Conservation (phyloP, 176 grass and related monocot species). For the Dactylis glomerata region DNA sequence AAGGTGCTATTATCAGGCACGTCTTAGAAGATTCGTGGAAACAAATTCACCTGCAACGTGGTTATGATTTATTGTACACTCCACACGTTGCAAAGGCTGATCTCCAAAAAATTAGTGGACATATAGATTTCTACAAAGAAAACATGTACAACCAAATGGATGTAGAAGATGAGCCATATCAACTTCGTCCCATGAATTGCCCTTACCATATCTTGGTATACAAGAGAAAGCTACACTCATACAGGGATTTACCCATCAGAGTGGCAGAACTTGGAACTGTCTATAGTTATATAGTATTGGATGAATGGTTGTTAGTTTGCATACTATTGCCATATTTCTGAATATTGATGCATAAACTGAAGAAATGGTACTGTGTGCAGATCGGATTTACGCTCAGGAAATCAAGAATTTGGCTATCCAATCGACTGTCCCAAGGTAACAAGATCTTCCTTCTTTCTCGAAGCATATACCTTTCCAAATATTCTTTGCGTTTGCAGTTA, state of each 20-base stretch:
- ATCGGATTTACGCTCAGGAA: too few relatives aligned
- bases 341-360: too few relatives aligned
- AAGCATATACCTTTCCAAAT: too few relatives aligned
- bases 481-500: too few relatives aligned
- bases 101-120: slow-evolving; percentile 90
- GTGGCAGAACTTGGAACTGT: slow-evolving; percentile 95
- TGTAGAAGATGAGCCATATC: slow-evolving; percentile 87
- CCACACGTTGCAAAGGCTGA: slow-evolving; percentile 93
- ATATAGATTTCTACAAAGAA: slow-evolving; percentile 90
- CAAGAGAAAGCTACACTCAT: slow-evolving; percentile 93
- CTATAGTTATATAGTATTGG: slow-evolving; percentile 92
- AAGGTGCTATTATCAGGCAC: slow-evolving; percentile 78
- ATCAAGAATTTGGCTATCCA: too few relatives aligned
- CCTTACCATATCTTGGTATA: slow-evolving; percentile 93
- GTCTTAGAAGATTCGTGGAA: slow-evolving; percentile 95
- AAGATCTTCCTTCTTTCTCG: too few relatives aligned
- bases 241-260: slow-evolving; percentile 87
- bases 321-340: too few relatives aligned
- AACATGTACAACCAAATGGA: slow-evolving; percentile 97
- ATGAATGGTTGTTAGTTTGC: too few relatives aligned
- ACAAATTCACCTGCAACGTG: slow-evolving; percentile 74
- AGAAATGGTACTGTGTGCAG: too few relatives aligned
- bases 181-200: slow-evolving; percentile 94
- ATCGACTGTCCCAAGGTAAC: too few relatives aligned
- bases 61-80: slow-evolving; percentile 86